Conservation (phyloP, 2,329 filamentous ascomycete genomes). For the Paecilomyces sp. region DNA sequence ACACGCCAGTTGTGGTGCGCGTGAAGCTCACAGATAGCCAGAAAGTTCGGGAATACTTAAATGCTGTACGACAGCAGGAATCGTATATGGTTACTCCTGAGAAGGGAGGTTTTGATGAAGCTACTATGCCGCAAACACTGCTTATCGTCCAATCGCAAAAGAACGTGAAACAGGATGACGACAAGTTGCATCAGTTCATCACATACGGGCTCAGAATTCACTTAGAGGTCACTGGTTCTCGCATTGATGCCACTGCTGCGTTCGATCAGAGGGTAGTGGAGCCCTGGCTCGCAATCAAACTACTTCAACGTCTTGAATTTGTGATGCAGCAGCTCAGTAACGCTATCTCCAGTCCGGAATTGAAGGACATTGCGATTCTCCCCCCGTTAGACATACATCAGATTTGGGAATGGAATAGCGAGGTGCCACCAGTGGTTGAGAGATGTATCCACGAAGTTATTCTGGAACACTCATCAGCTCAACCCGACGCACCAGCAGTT, state of each 20-base stretch:
- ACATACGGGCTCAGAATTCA: not conserved
- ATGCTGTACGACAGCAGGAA: not conserved
- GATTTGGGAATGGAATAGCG: not conserved
- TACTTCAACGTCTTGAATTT: not conserved
- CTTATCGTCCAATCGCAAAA: not conserved
- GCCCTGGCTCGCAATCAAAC: not conserved
- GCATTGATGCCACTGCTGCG: not conserved
- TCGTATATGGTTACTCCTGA: not conserved
- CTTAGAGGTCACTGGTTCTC: not conserved
- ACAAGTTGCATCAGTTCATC: not conserved
- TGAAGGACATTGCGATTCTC: not conserved
- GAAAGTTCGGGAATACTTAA: not conserved
- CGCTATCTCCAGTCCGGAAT: not conserved
- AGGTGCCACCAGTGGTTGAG: not conserved
- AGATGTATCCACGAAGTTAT: not conserved
- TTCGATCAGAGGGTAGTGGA: not conserved
- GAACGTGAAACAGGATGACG: not conserved
- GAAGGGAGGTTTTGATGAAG: not conserved
- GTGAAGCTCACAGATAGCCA: not conserved
- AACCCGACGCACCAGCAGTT: not conserved
- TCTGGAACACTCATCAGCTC: not conserved
- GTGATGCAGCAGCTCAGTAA: not conserved
- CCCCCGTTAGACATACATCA: not conserved
- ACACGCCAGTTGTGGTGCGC: not conserved
- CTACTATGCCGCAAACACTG: not conserved